Evolutionary conservation across 306 rosid genomes (phyloP), one percentile per base, ranked within the genome.

Genomic region (Medicago ruthenica): DNA sequence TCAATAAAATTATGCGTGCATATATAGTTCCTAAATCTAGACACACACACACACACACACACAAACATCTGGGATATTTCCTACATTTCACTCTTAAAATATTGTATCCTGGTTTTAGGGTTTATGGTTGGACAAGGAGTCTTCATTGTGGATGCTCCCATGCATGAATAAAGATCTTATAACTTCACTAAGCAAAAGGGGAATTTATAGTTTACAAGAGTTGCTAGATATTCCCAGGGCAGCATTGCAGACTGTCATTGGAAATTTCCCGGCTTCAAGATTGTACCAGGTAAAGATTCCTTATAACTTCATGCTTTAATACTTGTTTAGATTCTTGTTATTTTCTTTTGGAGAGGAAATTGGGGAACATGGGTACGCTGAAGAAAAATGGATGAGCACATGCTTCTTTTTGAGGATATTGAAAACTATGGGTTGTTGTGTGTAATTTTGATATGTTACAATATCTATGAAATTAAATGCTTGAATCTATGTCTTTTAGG

Each of bases 141-240:
- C 96, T 57, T 81, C 90, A 41, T 84, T 95, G 36, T 94, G 98
- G 98, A 94, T 94, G 98, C 69, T 92, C 64, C 96, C 97, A 42
- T 92, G 93, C 88, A 94, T 94, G 97, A 88, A 80, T 36, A 74
- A 63, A 12, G 90, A 90, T 76, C 89, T 94, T 73, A 83, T 88
- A 24, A 82, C 73, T 47, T 83, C 86, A 20, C 86, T 94, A 48
- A 65, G 84, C 77, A 79, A 78, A 81, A 75, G 81, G 16, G 93
- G 92, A 79, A 83, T 88, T 67, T 86, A 60, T 40, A 78, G 81
- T 75, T 16, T 90, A 67, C 97, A 71, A 76, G 88, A 92, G 77
- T 91, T 94, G 37, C 86, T 87, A 71, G 87, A 88, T 76, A 86
- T 90, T 69, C 92, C 93, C 4, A 89, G 81, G 85, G 76, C 92